Evolutionary conservation across 2,329 filamentous ascomycete species (phyloP).

Genomic region (Harringtonia lauricola): DNA sequence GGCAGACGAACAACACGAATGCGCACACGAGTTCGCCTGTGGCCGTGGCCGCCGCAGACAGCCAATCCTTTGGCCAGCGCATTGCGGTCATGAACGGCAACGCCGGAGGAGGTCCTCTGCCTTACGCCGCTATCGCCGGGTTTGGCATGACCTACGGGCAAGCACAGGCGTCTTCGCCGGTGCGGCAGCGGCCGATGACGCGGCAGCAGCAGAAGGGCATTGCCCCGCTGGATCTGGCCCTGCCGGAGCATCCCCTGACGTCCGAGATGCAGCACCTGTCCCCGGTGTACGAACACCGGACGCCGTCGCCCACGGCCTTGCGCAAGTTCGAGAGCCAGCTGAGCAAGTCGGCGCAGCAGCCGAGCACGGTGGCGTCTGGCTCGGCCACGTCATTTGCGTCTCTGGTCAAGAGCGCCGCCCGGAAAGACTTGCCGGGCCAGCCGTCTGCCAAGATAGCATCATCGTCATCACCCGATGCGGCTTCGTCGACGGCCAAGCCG

Average conservation of each 20-base stretch:
- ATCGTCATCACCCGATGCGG: constrained; percentile 5
- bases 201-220: constrained; percentile 38
- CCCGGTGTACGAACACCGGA: constrained; percentile 63
- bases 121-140: constrained; percentile 17
- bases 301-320: constrained; percentile 54
- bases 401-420: not conserved
- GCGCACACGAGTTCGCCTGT: not conserved
- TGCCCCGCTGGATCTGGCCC: constrained; percentile 44
- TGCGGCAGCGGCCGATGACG: constrained; percentile 25
- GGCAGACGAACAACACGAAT: not conserved
- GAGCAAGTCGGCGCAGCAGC: not conserved
- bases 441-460: constrained; percentile 4
- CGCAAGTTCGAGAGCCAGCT: constrained; percentile 30
- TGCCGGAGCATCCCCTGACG: constrained; percentile 29
- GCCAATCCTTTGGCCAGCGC: constrained; percentile 20
- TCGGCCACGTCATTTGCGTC: not conserved
- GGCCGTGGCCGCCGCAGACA: not conserved
- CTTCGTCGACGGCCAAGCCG: constrained; percentile 15
- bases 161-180: constrained; percentile 19
- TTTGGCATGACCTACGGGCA: constrained; percentile 16
- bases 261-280: constrained; percentile 47
- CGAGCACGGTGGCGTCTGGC: not conserved
- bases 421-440: constrained; percentile 6
- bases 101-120: constrained; percentile 11
- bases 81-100: constrained; percentile 16